phyloP scores from a whole-genome alignment of 257 asterid species.

The Petrea volubilis region DNA sequence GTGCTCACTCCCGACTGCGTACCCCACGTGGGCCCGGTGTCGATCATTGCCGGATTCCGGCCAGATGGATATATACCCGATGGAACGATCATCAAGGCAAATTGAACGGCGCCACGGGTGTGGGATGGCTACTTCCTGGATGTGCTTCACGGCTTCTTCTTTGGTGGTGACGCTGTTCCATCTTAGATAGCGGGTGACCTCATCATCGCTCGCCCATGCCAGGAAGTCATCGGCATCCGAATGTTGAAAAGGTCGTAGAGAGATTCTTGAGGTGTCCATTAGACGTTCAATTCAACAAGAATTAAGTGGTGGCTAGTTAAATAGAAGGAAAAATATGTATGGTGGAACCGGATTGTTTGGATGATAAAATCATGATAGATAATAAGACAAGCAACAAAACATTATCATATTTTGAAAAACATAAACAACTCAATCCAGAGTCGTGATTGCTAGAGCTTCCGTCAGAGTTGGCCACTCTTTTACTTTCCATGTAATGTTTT shows the following conservation, averaged over 20 bases:
- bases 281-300: neutral
- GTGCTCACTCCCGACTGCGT: slow-evolving; percentile 46
- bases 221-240: slow-evolving; percentile 63
- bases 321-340: no score
- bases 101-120: slow-evolving; percentile 75
- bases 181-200: slow-evolving; percentile 54
- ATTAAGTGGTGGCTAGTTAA: neutral
- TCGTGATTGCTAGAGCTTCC: neutral
- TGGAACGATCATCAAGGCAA: slow-evolving; percentile 51
- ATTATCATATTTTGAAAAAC: no score
- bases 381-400: no score
- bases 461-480: neutral
- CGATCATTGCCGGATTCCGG: slow-evolving; percentile 48
- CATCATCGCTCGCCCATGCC: slow-evolving; percentile 60
- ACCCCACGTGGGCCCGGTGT: slow-evolving; percentile 68
- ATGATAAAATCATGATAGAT: no score
- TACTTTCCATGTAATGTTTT: neutral
- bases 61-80: slow-evolving; percentile 62
- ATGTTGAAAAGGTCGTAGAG: slow-evolving; percentile 53
- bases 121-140: slow-evolving; percentile 57
- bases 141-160: slow-evolving; percentile 54
- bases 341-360: no score
- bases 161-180: slow-evolving; percentile 51
- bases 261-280: slow-evolving; percentile 54
- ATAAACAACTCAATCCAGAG: no score